Evolutionary conservation across 306 rosid species (phyloP).

Genomic region (Trifolium subterraneum): DNA sequence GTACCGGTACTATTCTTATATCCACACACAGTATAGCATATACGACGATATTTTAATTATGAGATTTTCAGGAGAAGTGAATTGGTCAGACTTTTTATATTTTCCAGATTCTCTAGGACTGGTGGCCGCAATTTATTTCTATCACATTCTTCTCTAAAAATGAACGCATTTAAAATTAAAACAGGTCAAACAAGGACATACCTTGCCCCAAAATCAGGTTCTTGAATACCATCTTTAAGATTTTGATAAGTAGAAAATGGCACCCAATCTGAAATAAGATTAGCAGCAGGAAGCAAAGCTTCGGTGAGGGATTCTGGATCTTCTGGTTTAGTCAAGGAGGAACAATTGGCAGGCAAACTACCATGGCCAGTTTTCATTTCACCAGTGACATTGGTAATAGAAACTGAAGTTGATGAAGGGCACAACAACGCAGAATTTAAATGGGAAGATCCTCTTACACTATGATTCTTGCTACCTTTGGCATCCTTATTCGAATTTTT

Average conservation of each 20-base stretch:
- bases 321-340: conserved; percentile 46
- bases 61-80: conserved; percentile 29
- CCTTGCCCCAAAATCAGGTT: conserved; percentile 95
- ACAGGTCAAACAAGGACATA: conserved; percentile 44
- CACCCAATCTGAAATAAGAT: conserved; percentile 87
- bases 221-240: conserved; percentile 57
- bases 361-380: conserved; percentile 48
- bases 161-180: conserved; percentile 40
- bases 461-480: conserved; percentile 42
- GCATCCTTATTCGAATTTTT: conserved; percentile 57
- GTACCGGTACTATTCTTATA: not conserved
- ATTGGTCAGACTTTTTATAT: conserved; percentile 28
- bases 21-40: conserved; percentile 13
- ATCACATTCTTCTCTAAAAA: conserved; percentile 30
- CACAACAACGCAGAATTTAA: conserved; percentile 47
- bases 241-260: conserved; percentile 51
- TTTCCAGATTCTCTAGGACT: conserved; percentile 25
- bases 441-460: conserved; percentile 47
- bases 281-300: conserved; percentile 63
- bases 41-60: not conserved
- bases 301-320: conserved; percentile 53
- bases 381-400: conserved; percentile 41
- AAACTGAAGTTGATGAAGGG: conserved; percentile 50
- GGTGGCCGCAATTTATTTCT: conserved; percentile 13
- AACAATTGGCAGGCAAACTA: conserved; percentile 40